Evolutionary conservation across 495 filamentous ascomycete genomes (phyloP).

Genomic region (Tuber magnatum): DNA sequence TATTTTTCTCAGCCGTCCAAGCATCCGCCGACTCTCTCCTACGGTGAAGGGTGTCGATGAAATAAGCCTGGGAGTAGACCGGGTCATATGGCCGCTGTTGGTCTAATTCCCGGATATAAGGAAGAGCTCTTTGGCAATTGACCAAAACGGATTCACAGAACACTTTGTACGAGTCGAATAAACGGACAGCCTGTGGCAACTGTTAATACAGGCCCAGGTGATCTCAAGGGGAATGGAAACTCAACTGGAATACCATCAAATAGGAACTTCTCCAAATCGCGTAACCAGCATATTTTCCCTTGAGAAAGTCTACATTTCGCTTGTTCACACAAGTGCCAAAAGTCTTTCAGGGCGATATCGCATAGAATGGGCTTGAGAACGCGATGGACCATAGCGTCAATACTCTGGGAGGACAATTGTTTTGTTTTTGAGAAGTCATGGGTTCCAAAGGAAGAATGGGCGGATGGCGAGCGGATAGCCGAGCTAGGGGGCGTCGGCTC

Average conservation of each 20-base stretch:
- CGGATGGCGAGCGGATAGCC: conserved; percentile 20
- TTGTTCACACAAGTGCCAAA: conserved; percentile 8
- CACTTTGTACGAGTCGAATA: neutral
- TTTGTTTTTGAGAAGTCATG: neutral
- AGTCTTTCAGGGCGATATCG: conserved; percentile 7
- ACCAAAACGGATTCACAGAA: conserved; percentile 13
- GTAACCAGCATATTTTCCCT: conserved; percentile 21
- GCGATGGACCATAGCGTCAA: conserved; percentile 14
- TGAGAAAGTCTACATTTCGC: conserved; percentile 14
- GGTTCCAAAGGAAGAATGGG: neutral
- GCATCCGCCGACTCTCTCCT: conserved; percentile 70
- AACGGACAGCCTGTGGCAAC: neutral
- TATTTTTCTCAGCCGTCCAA: conserved; percentile 49
- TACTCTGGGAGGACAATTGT: conserved; percentile 9
- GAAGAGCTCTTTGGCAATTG: conserved; percentile 6
- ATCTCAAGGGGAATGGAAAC: neutral
- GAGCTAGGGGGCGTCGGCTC: conserved; percentile 30
- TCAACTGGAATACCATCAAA: neutral
- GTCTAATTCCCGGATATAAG: conserved; percentile 56
- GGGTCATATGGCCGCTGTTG: conserved; percentile 70
- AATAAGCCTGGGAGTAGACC: conserved; percentile 87
- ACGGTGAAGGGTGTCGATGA: conserved; percentile 74
- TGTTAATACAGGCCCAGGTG: neutral
- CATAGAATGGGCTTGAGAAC: conserved; percentile 17
- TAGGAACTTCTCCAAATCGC: conserved; percentile 29